Conservation (phyloP, 305 asterid genomes). For the Coffea humblotiana region DNA sequence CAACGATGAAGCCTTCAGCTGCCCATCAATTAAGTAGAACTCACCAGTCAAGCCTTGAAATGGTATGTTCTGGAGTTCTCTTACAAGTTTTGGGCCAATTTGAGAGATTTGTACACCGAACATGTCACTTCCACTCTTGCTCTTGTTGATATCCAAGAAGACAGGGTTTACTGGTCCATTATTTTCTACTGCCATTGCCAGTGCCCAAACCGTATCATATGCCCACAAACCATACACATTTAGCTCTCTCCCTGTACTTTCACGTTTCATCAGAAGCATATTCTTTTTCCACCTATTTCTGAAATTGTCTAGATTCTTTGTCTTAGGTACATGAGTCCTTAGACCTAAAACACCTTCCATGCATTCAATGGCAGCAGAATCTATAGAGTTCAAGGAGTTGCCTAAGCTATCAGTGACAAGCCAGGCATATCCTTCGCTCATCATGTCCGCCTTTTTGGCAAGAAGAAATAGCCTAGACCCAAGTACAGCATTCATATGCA, state of each 20-base stretch:
- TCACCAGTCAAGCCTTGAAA: constrained; percentile 55
- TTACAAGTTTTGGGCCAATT: constrained; percentile 44
- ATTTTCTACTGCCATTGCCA: constrained; percentile 55
- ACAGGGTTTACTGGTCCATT: constrained; percentile 17
- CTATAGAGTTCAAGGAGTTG: constrained; percentile 37
- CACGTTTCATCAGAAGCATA: constrained; percentile 20
- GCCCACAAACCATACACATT: constrained; percentile 58
- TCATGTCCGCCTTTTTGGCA: constrained; percentile 43
- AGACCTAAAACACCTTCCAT: constrained; percentile 69
- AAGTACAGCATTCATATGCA: constrained; percentile 50
- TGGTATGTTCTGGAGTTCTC: constrained; percentile 27
- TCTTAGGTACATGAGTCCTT: constrained; percentile 38
- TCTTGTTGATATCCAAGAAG: constrained; percentile 6
- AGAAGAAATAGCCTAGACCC: constrained; percentile 50
- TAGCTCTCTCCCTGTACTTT: constrained; percentile 24
- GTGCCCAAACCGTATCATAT: constrained; percentile 48
- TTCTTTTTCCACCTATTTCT: constrained; percentile 44
- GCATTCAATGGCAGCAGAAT: constrained; percentile 29
- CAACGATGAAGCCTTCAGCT: constrained; percentile 34
- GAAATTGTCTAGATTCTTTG: constrained; percentile 39
- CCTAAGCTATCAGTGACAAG: constrained; percentile 48
- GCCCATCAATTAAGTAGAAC: constrained; percentile 38
- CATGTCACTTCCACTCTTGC: constrained; percentile 17
- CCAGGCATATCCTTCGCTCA: constrained; percentile 69
- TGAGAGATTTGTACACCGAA: constrained; percentile 29